Percentiles rank a stretch among this genome's conserved stretches.
phyloP scores from a whole-genome alignment of 1,284 basidiomycete species.

The Ustilago crameri region DNA sequence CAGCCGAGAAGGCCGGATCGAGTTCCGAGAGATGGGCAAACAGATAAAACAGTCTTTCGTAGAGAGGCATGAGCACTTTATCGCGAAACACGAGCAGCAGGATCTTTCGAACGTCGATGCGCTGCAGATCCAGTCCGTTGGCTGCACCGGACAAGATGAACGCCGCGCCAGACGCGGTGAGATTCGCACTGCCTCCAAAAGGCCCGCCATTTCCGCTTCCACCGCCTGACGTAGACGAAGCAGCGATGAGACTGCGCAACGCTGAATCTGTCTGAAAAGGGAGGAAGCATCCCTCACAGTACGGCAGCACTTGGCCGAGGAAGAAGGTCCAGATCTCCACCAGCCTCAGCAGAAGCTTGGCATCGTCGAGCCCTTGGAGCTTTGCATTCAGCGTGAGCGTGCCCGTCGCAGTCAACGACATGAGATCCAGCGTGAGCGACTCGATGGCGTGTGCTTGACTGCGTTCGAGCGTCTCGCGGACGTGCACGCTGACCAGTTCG shows the following conservation, averaged over 20 bases:
- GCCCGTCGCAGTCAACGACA: conserved; percentile 83
- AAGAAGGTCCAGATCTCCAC: conserved; percentile 94
- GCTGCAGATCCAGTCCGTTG: conserved; percentile 14
- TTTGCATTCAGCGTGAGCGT: conserved; percentile 92
- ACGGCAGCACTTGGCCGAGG: conserved; percentile 90
- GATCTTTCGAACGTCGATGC: conserved; percentile 82
- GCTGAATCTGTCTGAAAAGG: conserved; percentile 68
- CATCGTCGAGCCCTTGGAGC: conserved; percentile 73
- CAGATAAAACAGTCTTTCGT: conserved; percentile 54
- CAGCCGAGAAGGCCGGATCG: conserved; percentile 34
- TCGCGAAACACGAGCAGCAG: conserved; percentile 84
- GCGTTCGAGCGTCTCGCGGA: conserved; percentile 72
- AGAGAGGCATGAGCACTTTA: conserved; percentile 63
- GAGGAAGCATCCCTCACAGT: conserved; percentile 76
- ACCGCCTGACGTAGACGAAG: conserved; percentile 9
- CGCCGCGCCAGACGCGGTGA: conserved; percentile 18
- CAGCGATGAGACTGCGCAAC: conserved; percentile 47
- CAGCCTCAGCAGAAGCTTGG: conserved; percentile 78
- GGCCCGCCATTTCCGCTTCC: conserved; percentile 7
- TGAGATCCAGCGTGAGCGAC: conserved; percentile 80
- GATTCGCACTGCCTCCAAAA: conserved; percentile 19
- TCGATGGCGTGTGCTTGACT: conserved; percentile 69
- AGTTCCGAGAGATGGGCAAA: conserved; percentile 48
- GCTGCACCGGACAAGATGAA: conserved; percentile 17
- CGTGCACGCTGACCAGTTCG: conserved; percentile 76